These are phyloP conservation scores for Cladophialophora bantiana DNA, from an alignment of 2,329 filamentous ascomycete species.

Conservation along the genomic window DNA sequence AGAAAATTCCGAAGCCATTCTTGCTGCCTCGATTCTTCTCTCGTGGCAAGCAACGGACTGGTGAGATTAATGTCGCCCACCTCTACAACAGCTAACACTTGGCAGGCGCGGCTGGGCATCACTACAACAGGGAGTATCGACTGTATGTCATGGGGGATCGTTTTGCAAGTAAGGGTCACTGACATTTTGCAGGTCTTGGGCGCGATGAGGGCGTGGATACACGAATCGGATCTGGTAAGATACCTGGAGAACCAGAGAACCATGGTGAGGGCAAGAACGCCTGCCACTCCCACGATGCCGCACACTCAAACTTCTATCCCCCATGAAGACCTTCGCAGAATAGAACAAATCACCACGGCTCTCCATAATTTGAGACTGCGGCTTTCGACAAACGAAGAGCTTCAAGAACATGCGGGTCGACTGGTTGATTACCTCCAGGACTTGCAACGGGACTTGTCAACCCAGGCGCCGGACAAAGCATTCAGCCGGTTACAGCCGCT, in stretches of 20 bases:
- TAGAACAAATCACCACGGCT: conserved; percentile 71
- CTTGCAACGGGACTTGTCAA: conserved; percentile 72
- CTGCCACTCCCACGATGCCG: conserved; percentile 45
- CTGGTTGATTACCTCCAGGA: conserved; percentile 76
- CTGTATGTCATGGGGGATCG: conserved; percentile 63
- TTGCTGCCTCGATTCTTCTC: conserved; percentile 88
- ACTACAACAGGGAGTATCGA: conserved; percentile 87
- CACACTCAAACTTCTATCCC: conserved; percentile 41
- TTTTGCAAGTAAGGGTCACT: conserved; percentile 9
- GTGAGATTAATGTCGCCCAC: conserved; percentile 62
- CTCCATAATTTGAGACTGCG: conserved; percentile 65
- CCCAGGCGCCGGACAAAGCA: conserved; percentile 77
- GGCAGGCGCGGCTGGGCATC: conserved; percentile 89
- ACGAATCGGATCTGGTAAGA: conserved; percentile 72
- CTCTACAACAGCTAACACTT: conserved; percentile 46
- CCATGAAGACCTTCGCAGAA: conserved; percentile 70
- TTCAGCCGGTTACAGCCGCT: conserved; percentile 90
- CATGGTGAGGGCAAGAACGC: conserved; percentile 46
- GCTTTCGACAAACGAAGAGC: conserved; percentile 72
- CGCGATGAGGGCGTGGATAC: conserved; percentile 89
- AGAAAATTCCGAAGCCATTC: conserved; percentile 86
- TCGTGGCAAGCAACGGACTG: conserved; percentile 98
- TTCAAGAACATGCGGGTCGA: conserved; percentile 72
- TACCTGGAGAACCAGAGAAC: conserved; percentile 52
- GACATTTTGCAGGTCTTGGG: conserved; percentile 71